Evolutionary conservation across 78 protist genomes (phyloP).

Genomic region (slime mould (Dictyostelium discoideum)): DNA sequence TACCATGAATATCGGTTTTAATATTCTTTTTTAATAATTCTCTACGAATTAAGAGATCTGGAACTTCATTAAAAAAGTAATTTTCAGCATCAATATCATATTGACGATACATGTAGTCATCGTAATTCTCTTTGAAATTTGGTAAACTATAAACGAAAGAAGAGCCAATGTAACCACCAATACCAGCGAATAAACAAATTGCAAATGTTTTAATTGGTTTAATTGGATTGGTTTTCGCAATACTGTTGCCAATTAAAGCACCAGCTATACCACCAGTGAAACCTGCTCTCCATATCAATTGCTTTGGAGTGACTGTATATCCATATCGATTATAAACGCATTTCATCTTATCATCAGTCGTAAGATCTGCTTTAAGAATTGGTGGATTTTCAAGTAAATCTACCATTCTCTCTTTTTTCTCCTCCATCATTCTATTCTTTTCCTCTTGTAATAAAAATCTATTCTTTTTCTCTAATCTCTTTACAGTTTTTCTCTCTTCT

Average conservation of each 20-base stretch:
- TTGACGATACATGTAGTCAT: background rate
- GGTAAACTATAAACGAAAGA: background rate
- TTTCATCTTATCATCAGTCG: background rate
- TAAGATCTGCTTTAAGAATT: background rate
- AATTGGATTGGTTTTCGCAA: background rate
- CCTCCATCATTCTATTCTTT: background rate
- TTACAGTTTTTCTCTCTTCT: background rate
- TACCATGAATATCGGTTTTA: background rate
- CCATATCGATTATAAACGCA: too few relatives aligned
- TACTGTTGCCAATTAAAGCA: background rate
- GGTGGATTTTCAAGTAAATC: constrained; percentile 4
- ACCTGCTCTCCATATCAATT: background rate
- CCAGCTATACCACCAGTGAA: background rate
- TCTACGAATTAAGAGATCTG: background rate
- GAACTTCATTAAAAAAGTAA: background rate
- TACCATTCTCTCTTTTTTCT: background rate
- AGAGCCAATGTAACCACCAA: background rate
- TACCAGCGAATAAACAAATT: background rate
- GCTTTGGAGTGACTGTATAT: background rate
- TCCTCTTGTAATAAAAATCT: background rate
- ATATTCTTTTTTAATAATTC: background rate
- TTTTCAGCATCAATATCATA: background rate
- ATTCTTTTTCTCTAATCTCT: background rate
- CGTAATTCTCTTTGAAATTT: background rate
- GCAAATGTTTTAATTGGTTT: background rate